A percentile compares a stretch with the other conserved stretches of the same genome.
Evolutionary conservation across 257 asterid species (phyloP).

Genomic region (Solanum lignicaule): DNA sequence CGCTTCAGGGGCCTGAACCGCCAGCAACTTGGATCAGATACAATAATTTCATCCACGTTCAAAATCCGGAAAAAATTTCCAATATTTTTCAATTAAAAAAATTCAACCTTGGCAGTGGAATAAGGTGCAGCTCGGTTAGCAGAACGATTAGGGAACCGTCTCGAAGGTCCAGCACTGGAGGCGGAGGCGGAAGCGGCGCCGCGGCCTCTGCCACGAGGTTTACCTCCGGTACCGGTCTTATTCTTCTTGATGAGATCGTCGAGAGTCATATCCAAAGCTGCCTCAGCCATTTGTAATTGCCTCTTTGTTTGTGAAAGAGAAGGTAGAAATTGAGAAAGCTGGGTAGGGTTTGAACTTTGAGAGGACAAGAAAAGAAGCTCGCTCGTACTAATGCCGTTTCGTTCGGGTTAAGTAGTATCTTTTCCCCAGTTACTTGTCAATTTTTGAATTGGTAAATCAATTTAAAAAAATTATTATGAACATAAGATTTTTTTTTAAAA

Average conservation of each 20-base stretch:
- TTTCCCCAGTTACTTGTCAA: too few species aligned
- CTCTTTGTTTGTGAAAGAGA: not conserved
- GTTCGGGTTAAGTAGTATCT: too few species aligned
- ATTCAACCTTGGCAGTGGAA: conserved; percentile 52
- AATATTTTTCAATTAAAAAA: not conserved
- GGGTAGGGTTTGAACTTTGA: not conserved
- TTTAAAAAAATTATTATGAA: too few species aligned
- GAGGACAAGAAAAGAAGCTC: not conserved
- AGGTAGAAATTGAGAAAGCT: not conserved
- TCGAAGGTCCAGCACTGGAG: conserved; percentile 59
- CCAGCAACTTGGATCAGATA: conserved; percentile 2
- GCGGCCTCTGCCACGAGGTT: conserved; percentile 39
- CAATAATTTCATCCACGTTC: not conserved
- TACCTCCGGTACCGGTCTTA: conserved; percentile 40
- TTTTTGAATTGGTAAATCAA: too few species aligned
- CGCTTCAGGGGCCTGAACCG: conserved; percentile 73
- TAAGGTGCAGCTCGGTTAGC: conserved; percentile 67
- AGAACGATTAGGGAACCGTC: conserved; percentile 56
- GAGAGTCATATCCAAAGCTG: conserved; percentile 70
- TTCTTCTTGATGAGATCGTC: conserved; percentile 93
- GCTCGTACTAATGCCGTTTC: not conserved
- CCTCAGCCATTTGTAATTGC: conserved; percentile 55
- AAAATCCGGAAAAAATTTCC: not conserved
- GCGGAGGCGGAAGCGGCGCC: conserved; percentile 24
- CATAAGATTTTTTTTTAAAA: too few species aligned